These are phyloP conservation scores for Hypoxylon lienhwacheense DNA, from an alignment of 495 filamentous ascomycete species.

Conservation along the genomic window DNA sequence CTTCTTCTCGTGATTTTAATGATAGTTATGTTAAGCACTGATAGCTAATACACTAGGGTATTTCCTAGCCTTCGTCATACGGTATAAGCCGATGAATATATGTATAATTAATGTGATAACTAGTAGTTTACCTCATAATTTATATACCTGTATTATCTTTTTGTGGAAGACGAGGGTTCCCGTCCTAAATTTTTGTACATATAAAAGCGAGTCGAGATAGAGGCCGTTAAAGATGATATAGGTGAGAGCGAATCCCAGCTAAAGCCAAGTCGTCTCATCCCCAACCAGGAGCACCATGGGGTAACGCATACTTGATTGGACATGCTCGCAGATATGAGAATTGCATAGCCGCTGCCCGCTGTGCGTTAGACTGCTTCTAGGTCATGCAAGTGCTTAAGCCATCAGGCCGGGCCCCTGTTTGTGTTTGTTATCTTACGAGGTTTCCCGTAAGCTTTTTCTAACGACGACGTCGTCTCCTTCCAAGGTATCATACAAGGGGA, in stretches of 20 bases:
- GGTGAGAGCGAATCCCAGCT: conserved; percentile 14
- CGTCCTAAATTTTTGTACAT: no score
- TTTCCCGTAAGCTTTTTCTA: conserved; percentile 32
- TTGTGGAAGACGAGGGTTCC: no score
- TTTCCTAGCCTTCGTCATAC: no score
- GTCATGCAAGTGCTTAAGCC: conserved; percentile 44
- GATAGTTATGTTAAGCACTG: conserved; percentile 18
- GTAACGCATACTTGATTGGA: conserved; percentile 39
- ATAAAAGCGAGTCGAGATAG: no score
- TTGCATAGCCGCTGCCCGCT: conserved; percentile 47
- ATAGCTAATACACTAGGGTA: no score
- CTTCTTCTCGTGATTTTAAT: conserved; percentile 19
- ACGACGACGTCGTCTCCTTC: conserved; percentile 15
- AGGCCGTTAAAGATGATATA: no score
- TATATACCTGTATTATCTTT: no score
- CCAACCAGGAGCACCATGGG: conserved; percentile 32
- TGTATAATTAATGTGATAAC: no score
- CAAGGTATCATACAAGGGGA: conserved; percentile 7
- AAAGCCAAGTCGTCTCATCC: conserved; percentile 12
- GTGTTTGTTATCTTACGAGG: conserved; percentile 36
- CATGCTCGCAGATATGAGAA: conserved; percentile 39
- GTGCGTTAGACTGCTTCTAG: conserved; percentile 44
- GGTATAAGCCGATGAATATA: no score
- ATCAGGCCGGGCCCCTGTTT: conserved; percentile 35
- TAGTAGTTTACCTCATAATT: no score